Conservation (phyloP, 208 protist genomes). For the Leishmania gerbilli region DNA sequence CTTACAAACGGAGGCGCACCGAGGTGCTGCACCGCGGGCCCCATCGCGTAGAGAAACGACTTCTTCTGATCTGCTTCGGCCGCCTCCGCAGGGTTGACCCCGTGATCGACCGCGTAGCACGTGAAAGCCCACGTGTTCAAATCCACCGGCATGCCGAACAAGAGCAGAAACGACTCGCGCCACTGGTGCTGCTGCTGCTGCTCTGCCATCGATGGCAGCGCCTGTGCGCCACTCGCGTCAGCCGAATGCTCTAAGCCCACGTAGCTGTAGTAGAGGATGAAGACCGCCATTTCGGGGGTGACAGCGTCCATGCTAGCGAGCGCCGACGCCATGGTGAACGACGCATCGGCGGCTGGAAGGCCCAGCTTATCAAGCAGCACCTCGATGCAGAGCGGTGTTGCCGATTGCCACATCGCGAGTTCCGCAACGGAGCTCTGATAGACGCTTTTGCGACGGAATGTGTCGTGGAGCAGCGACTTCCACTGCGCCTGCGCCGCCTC, state of each 20-base stretch:
- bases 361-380: constrained; percentile 44
- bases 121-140: constrained; percentile 50
- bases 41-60: constrained; percentile 17
- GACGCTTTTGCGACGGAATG: constrained; percentile 28
- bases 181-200: constrained; percentile 34
- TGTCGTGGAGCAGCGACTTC: constrained; percentile 36
- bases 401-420: constrained; percentile 37
- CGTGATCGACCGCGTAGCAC: constrained; percentile 64
- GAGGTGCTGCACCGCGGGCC: constrained; percentile 31
- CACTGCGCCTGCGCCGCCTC: constrained; percentile 33
- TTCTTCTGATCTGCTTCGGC: neutral
- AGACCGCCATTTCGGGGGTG: constrained; percentile 46
- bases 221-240: neutral
- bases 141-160: constrained; percentile 41
- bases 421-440: constrained; percentile 24
- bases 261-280: constrained; percentile 65
- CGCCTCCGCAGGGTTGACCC: constrained; percentile 33
- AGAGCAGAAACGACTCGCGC: constrained; percentile 50
- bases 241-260: constrained; percentile 7
- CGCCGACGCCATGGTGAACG: constrained; percentile 32
- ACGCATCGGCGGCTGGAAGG: constrained; percentile 25
- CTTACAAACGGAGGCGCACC: constrained; percentile 41
- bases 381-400: constrained; percentile 58
- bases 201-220: constrained; percentile 1
- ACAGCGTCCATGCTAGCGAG: constrained; percentile 35